phyloP scores from a whole-genome alignment of 1,284 basidiomycete species.

The Macrocystidia cucumis region DNA sequence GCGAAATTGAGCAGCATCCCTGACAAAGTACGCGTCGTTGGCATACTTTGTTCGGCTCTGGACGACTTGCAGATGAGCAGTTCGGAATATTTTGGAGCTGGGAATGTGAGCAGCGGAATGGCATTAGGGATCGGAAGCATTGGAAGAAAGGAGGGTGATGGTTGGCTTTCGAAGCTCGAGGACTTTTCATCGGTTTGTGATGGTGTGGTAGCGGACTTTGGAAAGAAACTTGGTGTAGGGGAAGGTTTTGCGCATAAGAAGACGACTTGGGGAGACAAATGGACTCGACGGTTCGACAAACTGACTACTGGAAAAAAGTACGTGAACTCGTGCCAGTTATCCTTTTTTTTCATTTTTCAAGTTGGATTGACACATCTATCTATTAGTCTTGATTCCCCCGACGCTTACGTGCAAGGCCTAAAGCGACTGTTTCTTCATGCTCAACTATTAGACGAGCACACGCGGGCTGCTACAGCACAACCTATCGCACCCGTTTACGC shows the following conservation, averaged over 20 bases:
- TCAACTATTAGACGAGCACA: conserved; percentile 85
- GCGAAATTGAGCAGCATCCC: conserved; percentile 75
- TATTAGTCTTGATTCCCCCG: conserved; percentile 78
- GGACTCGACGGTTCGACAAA: conserved; percentile 82
- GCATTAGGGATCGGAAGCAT: conserved; percentile 64
- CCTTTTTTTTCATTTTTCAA: conserved; percentile 7
- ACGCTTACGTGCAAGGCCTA: conserved; percentile 78
- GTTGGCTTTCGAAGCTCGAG: conserved; percentile 63
- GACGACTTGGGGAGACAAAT: conserved; percentile 75
- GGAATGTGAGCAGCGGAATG: conserved; percentile 68
- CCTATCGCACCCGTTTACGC: conserved; percentile 65
- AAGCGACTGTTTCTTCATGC: conserved; percentile 67
- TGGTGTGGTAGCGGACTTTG: conserved; percentile 74
- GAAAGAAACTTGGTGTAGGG: conserved; percentile 85
- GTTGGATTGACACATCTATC: conserved; percentile 10
- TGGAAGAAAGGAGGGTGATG: conserved; percentile 62
- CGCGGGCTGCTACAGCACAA: conserved; percentile 60
- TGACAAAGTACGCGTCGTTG: conserved; percentile 83
- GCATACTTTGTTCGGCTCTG: conserved; percentile 67
- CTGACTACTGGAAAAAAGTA: conserved; percentile 89
- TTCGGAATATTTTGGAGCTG: conserved; percentile 67
- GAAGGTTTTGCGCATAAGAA: conserved; percentile 82
- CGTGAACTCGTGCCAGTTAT: no score
- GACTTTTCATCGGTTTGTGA: conserved; percentile 77
- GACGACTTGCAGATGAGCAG: conserved; percentile 66